Evolutionary conservation across 2,329 filamentous ascomycete species (phyloP), one percentile per base, ranked within the genome.

Genomic region (Penicillium sp.): DNA sequence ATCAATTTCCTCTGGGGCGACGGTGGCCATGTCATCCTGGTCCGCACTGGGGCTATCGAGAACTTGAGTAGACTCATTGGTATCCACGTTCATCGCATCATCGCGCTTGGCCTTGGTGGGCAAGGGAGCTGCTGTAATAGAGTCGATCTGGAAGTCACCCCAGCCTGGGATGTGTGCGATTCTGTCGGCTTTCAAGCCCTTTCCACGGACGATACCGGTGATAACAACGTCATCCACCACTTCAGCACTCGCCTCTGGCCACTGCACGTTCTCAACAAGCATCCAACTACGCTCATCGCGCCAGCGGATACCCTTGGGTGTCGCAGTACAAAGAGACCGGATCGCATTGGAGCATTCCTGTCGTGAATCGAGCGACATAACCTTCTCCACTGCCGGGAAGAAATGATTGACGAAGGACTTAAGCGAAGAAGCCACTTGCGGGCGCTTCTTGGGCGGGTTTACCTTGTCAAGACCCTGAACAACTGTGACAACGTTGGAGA

Each of bases 231-330:
- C 74, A n/a, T 73, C 71, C 23, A 66, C 63, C 7, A 62, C 55
- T 27, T 65, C 62, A 18, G 65, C 58, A 9, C 77, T 76, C 4
- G 71, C 75, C 23, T 80, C 76, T 9, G 81, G 77, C 77, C 89
- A 95, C 57, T 80, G 72, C 43, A 95, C 75, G 23, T 90, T 80
- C 55, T 98, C 93, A 4, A 91, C 81, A 47, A 95, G 73, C 85
- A 98, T 88, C 87, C 93, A 98, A 60, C 89, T 95, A 57, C 93
- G 80, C 55, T 95, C 89, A 42, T 98, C 93, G 59, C 93, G 82
- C 93, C 93, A 98, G 53, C 85, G 77, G n/a, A 98, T 81, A 0
- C 93, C 93, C 72, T 95, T 97, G 9, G 93, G 91, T 35, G 86
- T 89, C 28, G 86, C 89, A 54, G 84, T 95, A 75, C 93, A 98